A percentile compares a stretch with the other conserved stretches of the same genome.
Conservation (phyloP, 495 filamentous ascomycete genomes). For the Letharia lupina region DNA sequence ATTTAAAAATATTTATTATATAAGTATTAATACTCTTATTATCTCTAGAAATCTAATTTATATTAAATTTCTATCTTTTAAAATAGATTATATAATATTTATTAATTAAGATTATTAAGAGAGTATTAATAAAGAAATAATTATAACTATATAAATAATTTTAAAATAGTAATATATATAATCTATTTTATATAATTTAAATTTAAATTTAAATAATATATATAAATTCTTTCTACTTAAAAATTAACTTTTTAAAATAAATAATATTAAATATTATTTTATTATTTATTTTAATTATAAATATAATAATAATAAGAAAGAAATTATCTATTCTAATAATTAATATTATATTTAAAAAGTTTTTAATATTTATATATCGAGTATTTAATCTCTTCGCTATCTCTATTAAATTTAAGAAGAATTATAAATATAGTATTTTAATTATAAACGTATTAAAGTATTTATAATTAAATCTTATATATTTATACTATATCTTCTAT, state of each 20-base stretch:
- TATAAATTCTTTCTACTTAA: not conserved
- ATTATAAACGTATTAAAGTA: not conserved
- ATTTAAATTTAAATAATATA: not conserved
- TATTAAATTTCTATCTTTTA: not conserved
- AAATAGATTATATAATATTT: not conserved
- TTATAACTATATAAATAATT: not conserved
- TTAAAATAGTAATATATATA: no score
- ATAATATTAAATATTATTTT: slow-evolving; percentile 6
- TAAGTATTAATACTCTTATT: not conserved
- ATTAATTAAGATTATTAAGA: not conserved
- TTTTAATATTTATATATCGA: not conserved
- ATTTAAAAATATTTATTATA: not conserved
- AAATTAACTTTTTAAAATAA: not conserved
- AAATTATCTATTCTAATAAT: not conserved
- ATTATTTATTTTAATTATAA: slow-evolving; percentile 6
- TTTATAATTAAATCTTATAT: not conserved
- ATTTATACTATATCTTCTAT: slow-evolving; percentile 12
- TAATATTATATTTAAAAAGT: not conserved
- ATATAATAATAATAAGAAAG: not conserved
- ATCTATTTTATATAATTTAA: slow-evolving; percentile 1
- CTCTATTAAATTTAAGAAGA: not conserved
- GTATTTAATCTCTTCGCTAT: not conserved
- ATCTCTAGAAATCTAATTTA: not conserved
- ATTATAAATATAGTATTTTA: slow-evolving; percentile 8
- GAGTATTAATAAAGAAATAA: not conserved